phyloP scores from a whole-genome alignment of 2,329 filamentous ascomycete species.

The Alternaria solani region DNA sequence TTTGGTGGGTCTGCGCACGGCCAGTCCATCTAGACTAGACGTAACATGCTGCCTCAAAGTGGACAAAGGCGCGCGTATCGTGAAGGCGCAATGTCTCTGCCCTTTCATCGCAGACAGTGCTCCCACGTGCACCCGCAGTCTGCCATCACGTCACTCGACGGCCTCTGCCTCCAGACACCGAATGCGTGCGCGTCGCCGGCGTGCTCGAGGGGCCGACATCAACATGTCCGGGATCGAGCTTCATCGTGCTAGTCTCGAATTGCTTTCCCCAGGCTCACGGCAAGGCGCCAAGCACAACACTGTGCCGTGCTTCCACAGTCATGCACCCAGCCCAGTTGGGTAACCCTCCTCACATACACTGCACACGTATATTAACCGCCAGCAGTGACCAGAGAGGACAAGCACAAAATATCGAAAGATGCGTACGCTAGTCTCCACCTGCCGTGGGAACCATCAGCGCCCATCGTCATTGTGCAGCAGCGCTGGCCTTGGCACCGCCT shows the following conservation, averaged over 20 bases:
- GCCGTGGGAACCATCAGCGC: slow-evolving; percentile 12
- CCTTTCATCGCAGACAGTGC: not conserved
- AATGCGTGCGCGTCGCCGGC: not conserved
- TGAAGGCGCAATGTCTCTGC: not conserved
- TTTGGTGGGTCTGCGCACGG: slow-evolving; percentile 9
- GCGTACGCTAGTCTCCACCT: slow-evolving; percentile 13
- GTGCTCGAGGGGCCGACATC: not conserved
- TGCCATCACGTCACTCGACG: not conserved
- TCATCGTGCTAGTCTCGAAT: not conserved
- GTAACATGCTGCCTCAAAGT: not conserved
- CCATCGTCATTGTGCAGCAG: slow-evolving; percentile 22
- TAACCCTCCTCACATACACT: not conserved
- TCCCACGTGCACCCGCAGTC: not conserved
- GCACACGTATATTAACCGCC: not conserved
- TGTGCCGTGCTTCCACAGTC: not conserved
- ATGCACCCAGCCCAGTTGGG: not conserved
- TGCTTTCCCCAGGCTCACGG: slow-evolving; percentile 3
- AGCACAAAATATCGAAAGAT: slow-evolving; percentile 3
- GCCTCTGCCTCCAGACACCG: not conserved
- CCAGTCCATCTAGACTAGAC: not conserved
- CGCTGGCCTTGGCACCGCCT: not conserved
- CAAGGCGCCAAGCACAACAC: not conserved
- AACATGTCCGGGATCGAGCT: not conserved
- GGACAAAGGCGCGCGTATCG: slow-evolving; percentile 1
- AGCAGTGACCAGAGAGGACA: not conserved